Conservation (phyloP, 805 yeast species). For the Metschnikowia anglica region DNA sequence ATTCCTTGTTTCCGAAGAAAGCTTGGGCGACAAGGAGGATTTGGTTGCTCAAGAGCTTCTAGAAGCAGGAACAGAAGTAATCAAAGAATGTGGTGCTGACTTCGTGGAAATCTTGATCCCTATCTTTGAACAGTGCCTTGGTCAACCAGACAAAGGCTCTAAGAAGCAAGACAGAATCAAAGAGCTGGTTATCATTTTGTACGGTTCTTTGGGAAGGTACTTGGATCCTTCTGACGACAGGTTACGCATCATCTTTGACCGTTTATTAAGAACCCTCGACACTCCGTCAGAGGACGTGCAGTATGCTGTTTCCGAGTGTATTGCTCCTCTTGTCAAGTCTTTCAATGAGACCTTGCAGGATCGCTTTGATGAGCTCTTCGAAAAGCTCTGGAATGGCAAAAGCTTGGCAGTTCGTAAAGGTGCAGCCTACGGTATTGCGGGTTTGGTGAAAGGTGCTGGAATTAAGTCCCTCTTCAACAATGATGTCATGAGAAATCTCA, state of each 20-base stretch:
- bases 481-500: conserved; percentile 71
- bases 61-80: conserved; percentile 80
- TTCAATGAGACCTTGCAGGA: conserved; percentile 50
- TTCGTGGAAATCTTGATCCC: conserved; percentile 75
- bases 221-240: conserved; percentile 65
- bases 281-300: conserved; percentile 92
- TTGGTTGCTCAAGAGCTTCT: conserved; percentile 79
- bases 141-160: conserved; percentile 47
- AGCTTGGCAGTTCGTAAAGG: conserved; percentile 68
- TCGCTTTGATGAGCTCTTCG: conserved; percentile 59
- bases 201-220: conserved; percentile 90
- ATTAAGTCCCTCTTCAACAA: conserved; percentile 70
- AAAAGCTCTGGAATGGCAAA: conserved; percentile 54
- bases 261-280: conserved; percentile 70
- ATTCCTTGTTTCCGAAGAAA: conserved; percentile 61
- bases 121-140: conserved; percentile 70
- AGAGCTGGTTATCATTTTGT: conserved; percentile 80
- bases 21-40: conserved; percentile 72
- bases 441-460: conserved; percentile 88
- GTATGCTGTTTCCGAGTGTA: conserved; percentile 78
- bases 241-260: conserved; percentile 60
- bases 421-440: conserved; percentile 95
- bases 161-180: conserved; percentile 59
- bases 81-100: conserved; percentile 61
- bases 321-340: conserved; percentile 74